Base-by-base conservation (phyloP, 2,329 filamentous ascomycete genomes). In the Aspergillus sp. region DNA sequence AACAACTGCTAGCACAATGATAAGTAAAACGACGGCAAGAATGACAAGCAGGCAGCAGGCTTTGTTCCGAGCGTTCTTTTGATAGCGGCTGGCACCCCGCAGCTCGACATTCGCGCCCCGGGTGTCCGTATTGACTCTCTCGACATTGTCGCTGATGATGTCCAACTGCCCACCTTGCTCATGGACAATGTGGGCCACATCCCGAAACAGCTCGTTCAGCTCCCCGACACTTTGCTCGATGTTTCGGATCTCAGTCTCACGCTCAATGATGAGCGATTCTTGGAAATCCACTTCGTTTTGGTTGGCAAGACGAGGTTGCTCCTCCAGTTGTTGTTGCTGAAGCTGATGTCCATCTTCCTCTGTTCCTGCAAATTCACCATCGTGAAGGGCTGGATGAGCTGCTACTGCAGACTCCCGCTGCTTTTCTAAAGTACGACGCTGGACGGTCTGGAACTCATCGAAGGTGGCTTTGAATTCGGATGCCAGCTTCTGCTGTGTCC, bases 231-330 rank as follows among this genome's bases (percentile, higher is more conserved):
- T 90, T 67, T 96, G 90, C 71, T 97, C 93, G 59, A 98, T 98
- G 64, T 95, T 94, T 49, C 90, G 85, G 54, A 98, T 98, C 72
- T 98, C 93, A 45, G 89, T 83, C 68, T 98, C 93, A 42, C 94
- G 90, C 75, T 98, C 91, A 48, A 94, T 85, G 61, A 98, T 98
- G 46, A 98, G 75, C 11, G 86, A 84, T 56, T 98, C 93, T 63
- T 98, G 93, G 72, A 96, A 98, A 64, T 98, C 91, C 35, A 98
- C 93, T 62, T 98, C 94, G 56, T 89, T 85, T 66, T 98, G 93
- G 27, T 88, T 80, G 1, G 90, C 93, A 7, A 97, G 77, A 44
- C 88, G 87, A 9, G 86, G 75, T 54, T 90, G 81, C 55, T 93
- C 83, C 58, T 91, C 73, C 58, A 90, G 81, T 54, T 86, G 78